Evolutionary conservation across 116 monocot genomes (phyloP).

Genomic region (Phalaenopsis hybrid): DNA sequence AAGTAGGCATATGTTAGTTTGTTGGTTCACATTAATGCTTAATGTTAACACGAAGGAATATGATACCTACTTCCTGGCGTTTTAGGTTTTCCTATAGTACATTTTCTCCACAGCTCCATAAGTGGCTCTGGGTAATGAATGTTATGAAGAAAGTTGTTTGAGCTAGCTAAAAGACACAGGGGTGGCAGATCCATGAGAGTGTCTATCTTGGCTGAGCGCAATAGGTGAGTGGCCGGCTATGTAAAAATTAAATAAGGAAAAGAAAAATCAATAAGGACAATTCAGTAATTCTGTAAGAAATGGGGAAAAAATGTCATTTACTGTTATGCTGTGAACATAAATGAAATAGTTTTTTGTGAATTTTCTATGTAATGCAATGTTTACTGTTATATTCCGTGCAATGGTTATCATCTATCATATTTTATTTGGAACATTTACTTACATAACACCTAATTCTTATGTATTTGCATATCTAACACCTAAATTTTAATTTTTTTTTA

Average conservation of each 20-base stretch:
- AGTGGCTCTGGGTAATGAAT: slow-evolving; percentile 54
- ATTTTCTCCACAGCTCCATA: slow-evolving; percentile 57
- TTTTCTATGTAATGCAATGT: no score
- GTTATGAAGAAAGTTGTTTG: slow-evolving; percentile 31
- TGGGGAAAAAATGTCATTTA: no score
- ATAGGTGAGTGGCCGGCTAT: neutral
- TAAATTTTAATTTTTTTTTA: no score
- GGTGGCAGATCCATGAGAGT: slow-evolving; percentile 62
- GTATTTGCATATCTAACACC: no score
- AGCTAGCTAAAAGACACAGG: slow-evolving; percentile 31
- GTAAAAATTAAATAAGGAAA: neutral
- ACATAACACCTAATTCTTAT: no score
- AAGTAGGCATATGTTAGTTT: neutral
- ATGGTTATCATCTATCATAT: no score
- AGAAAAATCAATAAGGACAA: no score
- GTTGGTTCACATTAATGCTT: neutral
- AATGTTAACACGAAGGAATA: neutral
- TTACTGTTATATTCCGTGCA: no score
- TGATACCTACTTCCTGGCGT: slow-evolving; percentile 22
- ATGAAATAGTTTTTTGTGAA: no score
- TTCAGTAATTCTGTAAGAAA: no score
- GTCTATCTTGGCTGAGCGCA: slow-evolving; percentile 28
- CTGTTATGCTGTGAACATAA: no score
- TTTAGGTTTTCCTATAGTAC: slow-evolving; percentile 10
- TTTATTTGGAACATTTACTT: no score